These are phyloP conservation scores for Metschnikowia santaceciliae DNA, from an alignment of 805 yeast species.

Conservation along the genomic window DNA sequence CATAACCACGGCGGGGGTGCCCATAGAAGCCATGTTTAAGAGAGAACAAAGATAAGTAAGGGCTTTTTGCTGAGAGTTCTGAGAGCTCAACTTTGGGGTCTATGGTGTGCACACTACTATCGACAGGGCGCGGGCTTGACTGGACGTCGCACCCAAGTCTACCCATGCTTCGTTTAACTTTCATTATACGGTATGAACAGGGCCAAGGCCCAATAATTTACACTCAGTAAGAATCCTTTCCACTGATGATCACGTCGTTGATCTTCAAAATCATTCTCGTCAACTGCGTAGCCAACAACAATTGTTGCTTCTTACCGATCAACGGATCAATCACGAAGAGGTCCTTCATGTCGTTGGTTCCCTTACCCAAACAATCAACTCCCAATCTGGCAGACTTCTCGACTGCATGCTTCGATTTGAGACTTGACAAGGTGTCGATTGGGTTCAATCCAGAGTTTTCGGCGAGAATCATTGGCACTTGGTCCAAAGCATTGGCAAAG, in stretches of 20 bases:
- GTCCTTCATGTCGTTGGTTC: conserved; percentile 89
- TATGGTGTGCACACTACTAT: conserved; percentile 8
- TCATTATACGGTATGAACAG: conserved; percentile 4
- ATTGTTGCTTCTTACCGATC: conserved; percentile 95
- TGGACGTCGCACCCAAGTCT: background rate
- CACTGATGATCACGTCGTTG: conserved; percentile 91
- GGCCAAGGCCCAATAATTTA: conserved; percentile 3
- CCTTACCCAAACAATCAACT: conserved; percentile 88
- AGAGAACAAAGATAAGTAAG: conserved; percentile 2
- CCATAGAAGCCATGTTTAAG: conserved; percentile 34
- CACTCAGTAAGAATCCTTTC: conserved; percentile 63
- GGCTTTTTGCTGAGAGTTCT: background rate
- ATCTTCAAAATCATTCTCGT: conserved; percentile 97
- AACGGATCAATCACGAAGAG: conserved; percentile 94
- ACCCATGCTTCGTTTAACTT: background rate
- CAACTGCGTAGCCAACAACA: conserved; percentile 91
- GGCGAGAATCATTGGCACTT: conserved; percentile 90
- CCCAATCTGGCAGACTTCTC: conserved; percentile 73
- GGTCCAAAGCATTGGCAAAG: conserved; percentile 85
- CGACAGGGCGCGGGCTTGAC: background rate
- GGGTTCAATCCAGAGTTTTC: conserved; percentile 96
- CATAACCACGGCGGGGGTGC: conserved; percentile 94
- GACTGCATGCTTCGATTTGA: conserved; percentile 80
- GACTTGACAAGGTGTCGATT: conserved; percentile 78
- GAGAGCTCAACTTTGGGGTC: background rate